Evolutionary conservation across 495 filamentous ascomycete species (phyloP).

Genomic region (Saxophila tyrrhenica): DNA sequence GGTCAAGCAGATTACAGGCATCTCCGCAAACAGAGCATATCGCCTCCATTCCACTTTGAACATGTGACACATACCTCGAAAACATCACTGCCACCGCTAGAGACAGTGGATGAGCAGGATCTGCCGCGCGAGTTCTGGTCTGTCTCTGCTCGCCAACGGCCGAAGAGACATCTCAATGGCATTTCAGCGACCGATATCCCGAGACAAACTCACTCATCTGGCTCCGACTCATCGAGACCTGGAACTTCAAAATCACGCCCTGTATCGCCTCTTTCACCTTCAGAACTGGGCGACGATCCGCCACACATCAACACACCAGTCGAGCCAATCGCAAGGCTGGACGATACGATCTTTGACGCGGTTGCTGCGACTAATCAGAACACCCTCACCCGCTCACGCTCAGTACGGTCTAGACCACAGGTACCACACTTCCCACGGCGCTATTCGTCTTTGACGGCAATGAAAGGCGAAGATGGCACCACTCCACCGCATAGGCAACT

Average conservation of each 20-base stretch:
- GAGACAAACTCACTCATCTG: background rate
- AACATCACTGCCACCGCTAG: constrained; percentile 48
- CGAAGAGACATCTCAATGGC: constrained; percentile 47
- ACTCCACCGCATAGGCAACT: background rate
- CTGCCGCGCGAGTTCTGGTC: constrained; percentile 56
- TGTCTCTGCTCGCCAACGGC: constrained; percentile 54
- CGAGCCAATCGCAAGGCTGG: constrained; percentile 1
- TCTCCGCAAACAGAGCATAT: constrained; percentile 40
- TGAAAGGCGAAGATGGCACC: background rate
- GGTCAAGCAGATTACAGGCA: constrained; percentile 13
- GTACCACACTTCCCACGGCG: background rate
- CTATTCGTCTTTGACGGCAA: constrained; percentile 7
- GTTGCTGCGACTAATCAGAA: background rate
- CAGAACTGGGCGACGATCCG: background rate
- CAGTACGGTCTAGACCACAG: background rate
- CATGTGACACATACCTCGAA: constrained; percentile 69
- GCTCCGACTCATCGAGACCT: constrained; percentile 6
- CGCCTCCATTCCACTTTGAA: constrained; percentile 78
- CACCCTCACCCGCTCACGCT: background rate
- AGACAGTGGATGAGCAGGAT: constrained; percentile 46
- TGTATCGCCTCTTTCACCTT: background rate
- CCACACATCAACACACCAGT: background rate
- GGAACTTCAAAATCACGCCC: background rate
- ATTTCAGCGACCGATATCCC: constrained; percentile 55
- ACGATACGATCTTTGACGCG: constrained; percentile 10